phyloP scores from a whole-genome alignment of 2,329 filamentous ascomycete genomes.

The Calonectria multiphialidica region DNA sequence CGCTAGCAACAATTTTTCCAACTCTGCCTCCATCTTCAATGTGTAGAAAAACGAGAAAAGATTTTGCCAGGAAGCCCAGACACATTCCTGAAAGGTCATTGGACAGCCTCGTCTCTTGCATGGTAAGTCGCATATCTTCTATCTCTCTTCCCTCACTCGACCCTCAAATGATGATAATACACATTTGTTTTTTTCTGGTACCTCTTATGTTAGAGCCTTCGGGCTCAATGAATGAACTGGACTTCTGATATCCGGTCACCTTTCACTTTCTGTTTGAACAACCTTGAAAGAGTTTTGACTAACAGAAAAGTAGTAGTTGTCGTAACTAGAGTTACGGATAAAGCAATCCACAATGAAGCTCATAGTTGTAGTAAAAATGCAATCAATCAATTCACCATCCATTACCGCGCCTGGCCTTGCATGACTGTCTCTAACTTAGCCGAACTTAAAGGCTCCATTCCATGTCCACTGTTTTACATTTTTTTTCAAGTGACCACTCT shows the following conservation, averaged over 20 bases:
- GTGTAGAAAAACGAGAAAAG: not conserved
- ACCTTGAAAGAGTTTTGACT: constrained; percentile 24
- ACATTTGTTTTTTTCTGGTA: constrained; percentile 86
- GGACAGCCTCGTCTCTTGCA: not conserved
- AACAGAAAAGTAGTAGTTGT: constrained; percentile 30
- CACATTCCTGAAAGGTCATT: not conserved
- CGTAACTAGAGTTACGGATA: not conserved
- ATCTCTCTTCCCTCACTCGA: constrained; percentile 34
- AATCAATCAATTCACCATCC: constrained; percentile 19
- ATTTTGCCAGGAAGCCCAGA: constrained; percentile 1
- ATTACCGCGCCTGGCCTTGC: constrained; percentile 17
- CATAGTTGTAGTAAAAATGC: not conserved
- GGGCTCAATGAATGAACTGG: constrained; percentile 83
- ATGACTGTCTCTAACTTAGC: constrained; percentile 18
- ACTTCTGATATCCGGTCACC: constrained; percentile 75
- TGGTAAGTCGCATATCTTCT: constrained; percentile 49
- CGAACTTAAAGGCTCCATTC: constrained; percentile 27
- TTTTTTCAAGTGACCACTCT: constrained; percentile 36
- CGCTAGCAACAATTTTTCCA: not conserved
- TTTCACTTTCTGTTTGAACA: constrained; percentile 16
- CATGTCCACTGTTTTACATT: constrained; percentile 46
- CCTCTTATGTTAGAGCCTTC: constrained; percentile 91
- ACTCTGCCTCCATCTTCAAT: not conserved
- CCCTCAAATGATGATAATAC: constrained; percentile 76
- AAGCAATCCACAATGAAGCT: not conserved